Base-by-base conservation (phyloP, 192 early-diverging fungal species). In the Backusella morwellensis region DNA sequence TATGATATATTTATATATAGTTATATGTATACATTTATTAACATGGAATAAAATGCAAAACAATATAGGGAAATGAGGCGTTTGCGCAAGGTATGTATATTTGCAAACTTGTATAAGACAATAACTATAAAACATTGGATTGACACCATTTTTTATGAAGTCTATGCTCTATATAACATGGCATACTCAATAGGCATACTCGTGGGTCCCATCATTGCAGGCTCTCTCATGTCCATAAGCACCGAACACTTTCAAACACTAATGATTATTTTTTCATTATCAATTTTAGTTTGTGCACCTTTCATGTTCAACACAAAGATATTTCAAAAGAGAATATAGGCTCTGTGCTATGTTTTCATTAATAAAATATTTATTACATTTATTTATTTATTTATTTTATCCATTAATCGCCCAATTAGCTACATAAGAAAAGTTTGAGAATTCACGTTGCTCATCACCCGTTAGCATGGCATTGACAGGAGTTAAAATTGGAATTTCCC, bases 391-490 rank as follows among this genome's bases (percentile, higher is more conserved):
- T 63, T 63, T 63, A 26, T 29, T 12, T 29, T 63, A 63, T 12
- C 56, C 56, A 63, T 63, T 63, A 4, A 85, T 85, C 14, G 86
- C 92, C 97, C 96, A 98, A 1, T 92, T 90, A 34, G 93, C 89
- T 4, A 94, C 89, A 77, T 95, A 97, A 32, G 94, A 94, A 84
- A 98, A 98, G 52, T 91, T 93, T 38, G 87, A 72, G 83, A 98
- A 98, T 78, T 95, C 91, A 75, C 92, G 92, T 83, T 98, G 97
- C 84, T 98, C 95, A 9, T 88, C 89, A 23, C 86, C 87, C 32
- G 92, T 90, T 23, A 98, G 85, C 19, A 94, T 91, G 69, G 94
- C 93, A 74, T 96, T 93, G 26, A 92, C 90, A 0, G 96, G 97
- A 14, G 97, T 98, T 75, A 98, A 80, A 1, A 93, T 92, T 4